Evolutionary conservation across 495 filamentous ascomycete genomes (phyloP).

Genomic region (Opeltia flavorubescens): DNA sequence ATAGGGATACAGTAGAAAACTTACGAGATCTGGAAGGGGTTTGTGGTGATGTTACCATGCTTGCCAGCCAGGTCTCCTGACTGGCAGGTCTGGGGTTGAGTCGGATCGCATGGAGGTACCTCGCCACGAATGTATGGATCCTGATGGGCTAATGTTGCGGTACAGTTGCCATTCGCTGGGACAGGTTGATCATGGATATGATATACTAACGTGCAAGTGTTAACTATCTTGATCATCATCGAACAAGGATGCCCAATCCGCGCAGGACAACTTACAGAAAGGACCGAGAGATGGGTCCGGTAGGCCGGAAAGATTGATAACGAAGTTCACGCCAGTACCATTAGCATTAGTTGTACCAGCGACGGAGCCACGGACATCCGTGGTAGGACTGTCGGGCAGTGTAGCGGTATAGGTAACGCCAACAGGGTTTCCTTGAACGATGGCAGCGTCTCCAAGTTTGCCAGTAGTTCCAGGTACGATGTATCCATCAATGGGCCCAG

Average conservation of each 20-base stretch:
- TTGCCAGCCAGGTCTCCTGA: slow-evolving; percentile 78
- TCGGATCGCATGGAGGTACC: slow-evolving; percentile 45
- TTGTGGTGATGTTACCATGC: slow-evolving; percentile 48
- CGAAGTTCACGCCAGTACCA: slow-evolving; percentile 50
- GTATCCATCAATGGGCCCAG: slow-evolving; percentile 20
- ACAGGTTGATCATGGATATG: slow-evolving; percentile 70
- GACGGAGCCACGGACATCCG: slow-evolving; percentile 47
- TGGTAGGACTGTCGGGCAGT: slow-evolving; percentile 39
- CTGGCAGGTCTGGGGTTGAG: slow-evolving; percentile 55
- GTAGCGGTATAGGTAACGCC: slow-evolving; percentile 43
- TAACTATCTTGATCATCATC: neutral
- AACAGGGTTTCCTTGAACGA: slow-evolving; percentile 46
- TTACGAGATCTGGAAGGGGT: slow-evolving; percentile 15
- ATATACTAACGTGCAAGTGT: slow-evolving; percentile 42
- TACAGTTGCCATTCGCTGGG: slow-evolving; percentile 65
- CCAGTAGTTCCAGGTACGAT: slow-evolving; percentile 13
- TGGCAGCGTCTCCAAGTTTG: slow-evolving; percentile 37
- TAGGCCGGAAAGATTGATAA: slow-evolving; percentile 48
- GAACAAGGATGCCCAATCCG: neutral
- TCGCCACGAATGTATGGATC: slow-evolving; percentile 56
- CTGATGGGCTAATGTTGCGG: slow-evolving; percentile 50
- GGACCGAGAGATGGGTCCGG: slow-evolving; percentile 46
- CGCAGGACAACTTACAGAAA: slow-evolving; percentile 44
- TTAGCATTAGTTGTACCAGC: slow-evolving; percentile 35
- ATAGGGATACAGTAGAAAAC: too few relatives aligned